phyloP scores from a whole-genome alignment of 495 filamentous ascomycete genomes.

The Aspergillus egyptiacus region DNA sequence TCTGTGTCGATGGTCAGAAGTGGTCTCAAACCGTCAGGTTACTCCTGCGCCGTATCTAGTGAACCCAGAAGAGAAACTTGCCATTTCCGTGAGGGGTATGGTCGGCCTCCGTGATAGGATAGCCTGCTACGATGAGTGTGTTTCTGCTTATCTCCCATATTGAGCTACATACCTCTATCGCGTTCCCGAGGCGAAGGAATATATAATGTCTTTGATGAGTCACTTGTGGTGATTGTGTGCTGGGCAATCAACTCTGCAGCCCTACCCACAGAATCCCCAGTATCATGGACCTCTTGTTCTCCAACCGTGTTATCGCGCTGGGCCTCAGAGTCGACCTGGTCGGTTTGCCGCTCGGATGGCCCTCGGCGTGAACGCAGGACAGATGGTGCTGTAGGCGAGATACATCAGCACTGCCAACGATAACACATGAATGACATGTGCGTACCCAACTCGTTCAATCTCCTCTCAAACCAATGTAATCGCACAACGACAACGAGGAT shows the following conservation, averaged over 20 bases:
- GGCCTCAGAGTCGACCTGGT: constrained; percentile 8
- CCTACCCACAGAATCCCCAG: not conserved
- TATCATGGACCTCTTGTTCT: not conserved
- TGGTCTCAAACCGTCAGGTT: not conserved
- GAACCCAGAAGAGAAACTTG: not conserved
- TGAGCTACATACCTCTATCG: constrained; percentile 23
- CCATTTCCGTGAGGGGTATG: constrained; percentile 13
- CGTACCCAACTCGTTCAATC: constrained; percentile 17
- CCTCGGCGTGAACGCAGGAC: constrained; percentile 5
- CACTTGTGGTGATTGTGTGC: constrained; percentile 15
- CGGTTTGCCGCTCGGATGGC: not conserved
- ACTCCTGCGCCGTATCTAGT: not conserved
- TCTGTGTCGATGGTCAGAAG: constrained; percentile 4
- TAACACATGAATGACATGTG: not conserved
- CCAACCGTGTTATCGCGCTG: not conserved
- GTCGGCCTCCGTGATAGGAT: constrained; percentile 19
- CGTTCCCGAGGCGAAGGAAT: constrained; percentile 30
- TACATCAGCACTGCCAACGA: not conserved
- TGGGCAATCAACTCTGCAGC: not conserved
- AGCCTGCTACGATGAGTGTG: constrained; percentile 10
- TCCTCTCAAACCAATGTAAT: constrained; percentile 32
- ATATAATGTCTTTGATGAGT: constrained; percentile 26
- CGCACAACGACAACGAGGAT: constrained; percentile 31
- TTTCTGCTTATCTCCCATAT: not conserved
- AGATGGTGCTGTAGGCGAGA: constrained; percentile 5